Base-by-base conservation (phyloP, 495 filamentous ascomycete genomes). In the Articulospora tetracladia region DNA sequence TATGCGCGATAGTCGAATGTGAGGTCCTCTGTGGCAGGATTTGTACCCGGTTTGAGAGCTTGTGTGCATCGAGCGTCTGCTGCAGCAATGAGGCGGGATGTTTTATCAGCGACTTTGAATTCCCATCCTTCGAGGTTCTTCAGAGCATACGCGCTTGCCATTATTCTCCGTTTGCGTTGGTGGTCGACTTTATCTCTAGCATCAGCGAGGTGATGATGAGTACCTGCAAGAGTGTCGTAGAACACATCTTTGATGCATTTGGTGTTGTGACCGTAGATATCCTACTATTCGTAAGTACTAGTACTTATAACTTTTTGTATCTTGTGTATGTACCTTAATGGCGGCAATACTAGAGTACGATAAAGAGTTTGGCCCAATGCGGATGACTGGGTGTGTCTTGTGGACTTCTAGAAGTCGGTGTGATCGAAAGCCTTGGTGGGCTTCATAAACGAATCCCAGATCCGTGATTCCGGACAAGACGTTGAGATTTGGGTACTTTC, bases 91-190 rank as follows among this genome's bases (percentile, higher is more conserved):
- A 79, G 66, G 24, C 74, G 66, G n/a, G 72, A 60, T 0, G 75
- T 69, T 62, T 78, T 83, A 65, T 83, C 80, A 20, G 76, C 77
- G 30, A 83, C 78, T 59, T 82, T 83, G 71, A 72, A 70, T 59
- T 84, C 81, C 79, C 80, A 83, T 11, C 69, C 72, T 64, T 81
- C 78, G 13, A 83, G 68, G 61, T 82, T 80, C 72, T 80, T 80
- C 44, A 81, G 61, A 0, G 81, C 78, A 61, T 80, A 84, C 3
- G 80, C 81, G 0, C 70, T 71, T 0, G 80, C 77, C 7, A 83
- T 70, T 0, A 82, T 68, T 61, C 76, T 77, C n/a, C 80, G 73
- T 67, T 73, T 73, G 8, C 64, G 60, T 26, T 57, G 50, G 56
- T 73, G 71, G 24, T 67, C 68, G 15, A 19, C 25, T 48, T 66